These are phyloP conservation scores for Irpex lacteus DNA, from an alignment of 1,284 basidiomycete genomes.

Conservation along the genomic window DNA sequence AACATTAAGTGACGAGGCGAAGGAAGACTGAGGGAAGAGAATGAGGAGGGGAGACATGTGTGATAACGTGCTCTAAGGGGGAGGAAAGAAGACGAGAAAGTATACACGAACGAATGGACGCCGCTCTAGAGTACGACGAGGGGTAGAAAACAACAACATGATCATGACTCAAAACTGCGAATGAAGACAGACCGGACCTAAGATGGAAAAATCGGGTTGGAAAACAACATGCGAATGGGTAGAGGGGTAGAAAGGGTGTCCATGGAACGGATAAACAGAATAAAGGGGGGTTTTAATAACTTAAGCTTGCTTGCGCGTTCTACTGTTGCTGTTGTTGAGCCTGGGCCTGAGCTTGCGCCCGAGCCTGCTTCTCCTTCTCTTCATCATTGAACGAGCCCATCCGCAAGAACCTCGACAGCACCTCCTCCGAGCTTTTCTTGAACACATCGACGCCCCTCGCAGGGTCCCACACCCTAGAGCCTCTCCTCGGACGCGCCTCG, in stretches of 20 bases:
- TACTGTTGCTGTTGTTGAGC: neutral
- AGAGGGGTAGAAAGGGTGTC: neutral
- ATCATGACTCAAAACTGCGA: neutral
- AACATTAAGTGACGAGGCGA: conserved; percentile 1
- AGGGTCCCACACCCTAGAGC: conserved; percentile 72
- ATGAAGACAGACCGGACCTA: neutral
- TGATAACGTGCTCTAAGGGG: neutral
- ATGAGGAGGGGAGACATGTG: neutral
- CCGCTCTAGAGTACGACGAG: conserved; percentile 7
- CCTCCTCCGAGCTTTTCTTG: conserved; percentile 81
- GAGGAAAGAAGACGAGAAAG: neutral
- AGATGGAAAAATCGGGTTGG: neutral
- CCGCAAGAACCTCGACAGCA: conserved; percentile 73
- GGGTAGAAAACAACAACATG: neutral
- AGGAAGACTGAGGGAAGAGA: neutral
- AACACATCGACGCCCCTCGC: conserved; percentile 77
- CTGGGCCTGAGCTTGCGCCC: no score
- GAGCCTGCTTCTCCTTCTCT: conserved; percentile 11
- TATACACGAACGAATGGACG: conserved; percentile 9
- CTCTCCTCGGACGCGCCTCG: conserved; percentile 21
- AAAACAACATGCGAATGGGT: neutral
- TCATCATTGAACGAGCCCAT: conserved; percentile 71
- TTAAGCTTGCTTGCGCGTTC: neutral
- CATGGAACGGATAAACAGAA: neutral
- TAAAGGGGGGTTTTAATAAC: neutral